phyloP scores from a whole-genome alignment of 1,284 basidiomycete species.

The Ustilago curta region DNA sequence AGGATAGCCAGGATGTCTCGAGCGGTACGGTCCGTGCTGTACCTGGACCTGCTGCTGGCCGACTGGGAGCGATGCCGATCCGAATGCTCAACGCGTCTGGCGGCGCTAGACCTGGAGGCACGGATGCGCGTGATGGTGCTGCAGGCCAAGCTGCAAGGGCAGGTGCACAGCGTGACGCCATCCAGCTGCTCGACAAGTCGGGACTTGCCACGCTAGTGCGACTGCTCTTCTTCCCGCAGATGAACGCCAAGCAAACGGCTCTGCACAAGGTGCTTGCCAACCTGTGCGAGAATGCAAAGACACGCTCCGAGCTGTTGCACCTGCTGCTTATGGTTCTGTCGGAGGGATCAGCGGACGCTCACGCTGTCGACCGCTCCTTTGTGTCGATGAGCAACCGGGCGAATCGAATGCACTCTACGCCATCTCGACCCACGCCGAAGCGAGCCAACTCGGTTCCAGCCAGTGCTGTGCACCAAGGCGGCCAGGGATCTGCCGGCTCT shows the following conservation, averaged over 20 bases:
- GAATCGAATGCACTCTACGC: slow-evolving; percentile 54
- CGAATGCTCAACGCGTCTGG: slow-evolving; percentile 33
- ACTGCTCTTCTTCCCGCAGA: slow-evolving; percentile 95
- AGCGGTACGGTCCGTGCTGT: slow-evolving; percentile 30
- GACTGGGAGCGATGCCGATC: slow-evolving; percentile 15
- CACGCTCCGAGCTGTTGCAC: slow-evolving; percentile 90
- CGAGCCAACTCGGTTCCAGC: slow-evolving; percentile 47
- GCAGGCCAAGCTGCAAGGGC: slow-evolving; percentile 16
- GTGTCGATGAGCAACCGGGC: slow-evolving; percentile 78
- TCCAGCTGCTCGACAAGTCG: slow-evolving; percentile 90
- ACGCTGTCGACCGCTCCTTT: slow-evolving; percentile 92
- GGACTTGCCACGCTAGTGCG: slow-evolving; percentile 91
- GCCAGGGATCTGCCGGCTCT: slow-evolving; percentile 12
- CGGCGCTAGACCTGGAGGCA: slow-evolving; percentile 8
- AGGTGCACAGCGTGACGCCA: slow-evolving; percentile 76
- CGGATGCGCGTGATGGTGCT: slow-evolving; percentile 1
- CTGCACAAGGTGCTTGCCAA: slow-evolving; percentile 93
- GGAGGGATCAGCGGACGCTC: slow-evolving; percentile 91
- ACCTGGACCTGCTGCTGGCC: slow-evolving; percentile 11
- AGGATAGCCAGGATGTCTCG: slow-evolving; percentile 39
- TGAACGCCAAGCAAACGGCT: slow-evolving; percentile 80
- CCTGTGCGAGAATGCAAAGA: slow-evolving; percentile 93
- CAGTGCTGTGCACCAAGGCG: slow-evolving; percentile 21
- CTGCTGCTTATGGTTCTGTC: slow-evolving; percentile 90
- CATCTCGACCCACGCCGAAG: slow-evolving; percentile 53